Evolutionary conservation across 192 early-diverging fungal genomes (phyloP).

Genomic region (Coemansia umbellata): DNA sequence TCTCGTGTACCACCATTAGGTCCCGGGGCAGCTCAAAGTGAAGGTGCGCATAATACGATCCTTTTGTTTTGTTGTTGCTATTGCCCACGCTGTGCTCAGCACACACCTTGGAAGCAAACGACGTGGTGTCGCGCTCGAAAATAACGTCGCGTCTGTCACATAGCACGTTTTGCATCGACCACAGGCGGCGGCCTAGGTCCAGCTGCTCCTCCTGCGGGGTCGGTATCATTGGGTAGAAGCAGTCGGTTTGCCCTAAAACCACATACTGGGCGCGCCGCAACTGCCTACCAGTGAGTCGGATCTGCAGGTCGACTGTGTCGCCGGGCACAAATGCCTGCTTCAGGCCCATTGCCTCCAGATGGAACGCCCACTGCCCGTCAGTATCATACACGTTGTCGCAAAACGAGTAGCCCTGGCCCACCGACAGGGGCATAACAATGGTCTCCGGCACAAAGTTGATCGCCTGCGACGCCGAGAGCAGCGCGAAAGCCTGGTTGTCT

Average conservation of each 20-base stretch:
- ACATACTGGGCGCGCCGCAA: slow-evolving; percentile 26
- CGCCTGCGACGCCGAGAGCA: slow-evolving; percentile 18
- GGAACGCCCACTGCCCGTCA: neutral
- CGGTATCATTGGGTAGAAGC: slow-evolving; percentile 44
- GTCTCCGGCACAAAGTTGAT: slow-evolving; percentile 40
- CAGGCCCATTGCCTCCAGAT: slow-evolving; percentile 13
- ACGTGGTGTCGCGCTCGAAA: slow-evolving; percentile 37
- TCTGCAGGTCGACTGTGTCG: slow-evolving; percentile 34
- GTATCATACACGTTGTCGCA: slow-evolving; percentile 30
- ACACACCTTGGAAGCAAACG: slow-evolving; percentile 16
- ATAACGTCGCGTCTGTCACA: slow-evolving; percentile 11
- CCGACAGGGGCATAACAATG: slow-evolving; percentile 14
- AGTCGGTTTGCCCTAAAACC: slow-evolving; percentile 40
- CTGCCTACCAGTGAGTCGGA: slow-evolving; percentile 22
- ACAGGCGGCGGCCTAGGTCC: slow-evolving; percentile 39
- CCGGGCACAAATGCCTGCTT: slow-evolving; percentile 43
- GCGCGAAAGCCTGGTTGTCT: neutral
- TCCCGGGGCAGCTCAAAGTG: slow-evolving; percentile 13
- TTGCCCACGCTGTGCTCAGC: slow-evolving; percentile 27
- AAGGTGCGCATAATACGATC: slow-evolving; percentile 31
- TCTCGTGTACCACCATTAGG: slow-evolving; percentile 23
- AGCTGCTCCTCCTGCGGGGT: slow-evolving; percentile 43
- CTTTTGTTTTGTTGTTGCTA: slow-evolving; percentile 4
- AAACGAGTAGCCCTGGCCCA: slow-evolving; percentile 10
- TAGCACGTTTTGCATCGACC: slow-evolving; percentile 20